Base-by-base conservation (phyloP, 345 rosid species). In the Eucalyptus guilfoylei region DNA sequence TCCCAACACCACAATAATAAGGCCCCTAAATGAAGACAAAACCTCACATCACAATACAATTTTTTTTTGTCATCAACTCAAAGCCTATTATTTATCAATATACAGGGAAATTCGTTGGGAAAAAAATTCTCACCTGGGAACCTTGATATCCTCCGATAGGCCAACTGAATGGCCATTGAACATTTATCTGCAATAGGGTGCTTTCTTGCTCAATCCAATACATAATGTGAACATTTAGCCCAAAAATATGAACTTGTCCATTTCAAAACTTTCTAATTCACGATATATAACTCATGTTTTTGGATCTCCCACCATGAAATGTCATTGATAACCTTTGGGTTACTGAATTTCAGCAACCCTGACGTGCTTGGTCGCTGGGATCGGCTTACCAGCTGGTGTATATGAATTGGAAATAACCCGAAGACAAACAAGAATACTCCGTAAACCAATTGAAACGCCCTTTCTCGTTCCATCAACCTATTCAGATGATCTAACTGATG, bases 91-190 rank as follows among this genome's bases (percentile, higher is more conserved):
- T 62, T 7, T 14, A 62, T 26, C 32, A 13, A 62, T 11, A 62
- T 30, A 62, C 1, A 28, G 32, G 69, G 34, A 62, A 62, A 28
- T 58, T 26, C 5, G 5, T 14, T 50, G 64, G 7, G 44, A 48
- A 28, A 48, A 7, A 50, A 50, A 49, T 86, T 87, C 86, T 86
- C 90, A 96, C 99, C 98, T 96, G 97, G 54, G 99, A 98, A 89
- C 99, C 98, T 88, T 97, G 98, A 89, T 91, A 97, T 37, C 93
- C 99, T 93, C 99, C 98, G 81, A 94, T 96, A 24, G 98, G 98
- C 98, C 99, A 96, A 89, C 99, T 98, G 94, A 95, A 93, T 87
- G 99, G 99, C 99, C 97, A 97, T 81, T 95, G 93, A 50, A 96
- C 97, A 88, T 97, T 92, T 91, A 91, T 89, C 90, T 97, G 97